phyloP scores from a whole-genome alignment of 2,329 filamentous ascomycete genomes.

The Periconia digitata region DNA sequence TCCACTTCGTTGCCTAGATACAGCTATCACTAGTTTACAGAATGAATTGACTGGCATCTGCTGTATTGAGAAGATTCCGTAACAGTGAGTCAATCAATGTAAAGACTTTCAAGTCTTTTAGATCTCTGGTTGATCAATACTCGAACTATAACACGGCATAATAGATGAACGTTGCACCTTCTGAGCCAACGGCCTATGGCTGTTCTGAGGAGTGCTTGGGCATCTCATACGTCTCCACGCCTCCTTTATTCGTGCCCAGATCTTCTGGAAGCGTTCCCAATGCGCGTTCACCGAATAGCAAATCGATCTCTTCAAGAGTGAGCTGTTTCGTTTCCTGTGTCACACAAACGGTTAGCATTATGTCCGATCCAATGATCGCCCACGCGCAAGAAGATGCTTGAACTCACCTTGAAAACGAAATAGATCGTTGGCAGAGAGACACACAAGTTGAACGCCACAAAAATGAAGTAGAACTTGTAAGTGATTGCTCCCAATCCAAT shows the following conservation, averaged over 20 bases:
- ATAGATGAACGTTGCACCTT: no score
- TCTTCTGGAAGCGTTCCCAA: slow-evolving; percentile 51
- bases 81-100: no score
- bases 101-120: no score
- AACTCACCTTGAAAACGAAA: slow-evolving; percentile 51
- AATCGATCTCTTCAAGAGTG: slow-evolving; percentile 60
- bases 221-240: slow-evolving; percentile 1
- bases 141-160: no score
- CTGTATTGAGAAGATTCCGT: no score
- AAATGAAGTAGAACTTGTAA: slow-evolving; percentile 62
- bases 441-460: slow-evolving; percentile 53
- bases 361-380: no score
- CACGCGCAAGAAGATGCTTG: no score
- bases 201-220: background rate
- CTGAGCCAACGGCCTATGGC: no score
- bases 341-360: background rate
- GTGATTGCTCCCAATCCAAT: slow-evolving; percentile 52
- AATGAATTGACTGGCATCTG: no score
- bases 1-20: no score
- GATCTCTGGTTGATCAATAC: no score
- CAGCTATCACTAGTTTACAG: no score
- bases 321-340: slow-evolving; percentile 45
- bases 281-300: slow-evolving; percentile 57
- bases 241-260: slow-evolving; percentile 32
- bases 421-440: slow-evolving; percentile 51